Evolutionary conservation across 1,284 basidiomycete genomes (phyloP), one percentile per base, ranked within the genome.

Genomic region (Malassezia caprae): DNA sequence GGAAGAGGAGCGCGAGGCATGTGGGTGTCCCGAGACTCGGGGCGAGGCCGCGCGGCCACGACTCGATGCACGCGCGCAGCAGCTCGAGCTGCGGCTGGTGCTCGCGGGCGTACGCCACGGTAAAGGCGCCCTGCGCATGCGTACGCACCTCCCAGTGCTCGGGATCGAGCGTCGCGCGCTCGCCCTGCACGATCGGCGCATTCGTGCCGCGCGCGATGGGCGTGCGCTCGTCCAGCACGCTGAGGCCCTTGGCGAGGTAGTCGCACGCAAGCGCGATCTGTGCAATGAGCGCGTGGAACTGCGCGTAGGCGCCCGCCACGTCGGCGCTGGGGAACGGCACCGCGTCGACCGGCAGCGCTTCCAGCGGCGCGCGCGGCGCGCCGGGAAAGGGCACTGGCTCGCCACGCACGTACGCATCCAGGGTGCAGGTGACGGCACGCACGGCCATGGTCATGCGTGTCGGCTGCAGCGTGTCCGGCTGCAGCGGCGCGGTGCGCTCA

Each of bases 151-250:
- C 59, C 24, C 65, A 51, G 11, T 67, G 69, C 24, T 78, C 77
- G 61, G 73, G 71, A 11, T 76, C 70, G n/a, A 69, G 60, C 21
- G 59, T 34, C 0, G 57, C 56, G 3, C 63, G 58, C 19, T 68
- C 66, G 28, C 56, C 52, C 13, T 60, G 57, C 3, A 58, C 43
- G 1, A 51, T 43, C 21, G 57, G 58, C 24, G 37, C 41, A 15
- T 32, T 30, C 17, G 24, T 31, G 3, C 53, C 57, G 8, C 39
- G 30, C 1, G 59, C 56, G 12, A 56, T 54, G 11, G 56, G 28
- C 11, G 85, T 88, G 53, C 87, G 82, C 15, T 91, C 88, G 61
- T 90, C 88, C 45, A 90, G 85, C 32, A 93, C 78, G 13, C 84
- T 84, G 81, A 91, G 84, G 40, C 79, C 78, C 1, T 86, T 87